These are phyloP conservation scores for Tetraselmis chui DNA, from an alignment of 139 green algal species.

Conservation along the genomic window DNA sequence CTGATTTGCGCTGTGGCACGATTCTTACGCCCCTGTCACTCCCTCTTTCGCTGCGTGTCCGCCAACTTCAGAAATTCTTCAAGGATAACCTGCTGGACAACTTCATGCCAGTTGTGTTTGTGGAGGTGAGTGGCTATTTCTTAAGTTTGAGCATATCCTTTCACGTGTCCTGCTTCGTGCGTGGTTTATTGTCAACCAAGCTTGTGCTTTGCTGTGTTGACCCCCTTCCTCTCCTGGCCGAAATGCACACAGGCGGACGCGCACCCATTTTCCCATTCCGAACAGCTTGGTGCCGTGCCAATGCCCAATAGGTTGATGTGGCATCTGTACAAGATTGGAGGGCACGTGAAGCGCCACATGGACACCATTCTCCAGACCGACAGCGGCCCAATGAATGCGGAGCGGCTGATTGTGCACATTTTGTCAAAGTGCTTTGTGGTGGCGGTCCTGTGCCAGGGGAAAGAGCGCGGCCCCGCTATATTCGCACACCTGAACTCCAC, in stretches of 20 bases:
- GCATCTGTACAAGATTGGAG: not conserved
- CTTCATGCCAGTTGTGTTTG: not conserved
- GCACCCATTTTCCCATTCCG: too few relatives aligned
- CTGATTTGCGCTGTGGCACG: not conserved
- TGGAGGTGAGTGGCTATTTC: too few relatives aligned
- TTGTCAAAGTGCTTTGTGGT: not conserved
- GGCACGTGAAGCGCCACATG: not conserved
- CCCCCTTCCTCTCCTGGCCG: too few relatives aligned
- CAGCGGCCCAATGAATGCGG: not conserved
- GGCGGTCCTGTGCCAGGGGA: not conserved
- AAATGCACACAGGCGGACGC: not conserved
- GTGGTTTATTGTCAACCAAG: too few relatives aligned
- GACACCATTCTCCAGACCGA: not conserved
- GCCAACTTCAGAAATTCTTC: conserved; percentile 1
- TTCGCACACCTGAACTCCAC: not conserved
- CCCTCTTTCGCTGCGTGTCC: not conserved
- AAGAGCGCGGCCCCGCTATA: not conserved
- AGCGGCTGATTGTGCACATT: not conserved
- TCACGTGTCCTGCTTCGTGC: too few relatives aligned
- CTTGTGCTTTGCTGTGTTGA: too few relatives aligned
- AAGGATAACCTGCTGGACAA: not conserved
- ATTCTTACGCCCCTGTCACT: not conserved
- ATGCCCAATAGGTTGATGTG: not conserved
- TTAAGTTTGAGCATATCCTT: too few relatives aligned
- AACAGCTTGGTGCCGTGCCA: too few relatives aligned